Base-by-base conservation (phyloP, 2,329 filamentous ascomycete genomes). In the Aspergillus neotritici region DNA sequence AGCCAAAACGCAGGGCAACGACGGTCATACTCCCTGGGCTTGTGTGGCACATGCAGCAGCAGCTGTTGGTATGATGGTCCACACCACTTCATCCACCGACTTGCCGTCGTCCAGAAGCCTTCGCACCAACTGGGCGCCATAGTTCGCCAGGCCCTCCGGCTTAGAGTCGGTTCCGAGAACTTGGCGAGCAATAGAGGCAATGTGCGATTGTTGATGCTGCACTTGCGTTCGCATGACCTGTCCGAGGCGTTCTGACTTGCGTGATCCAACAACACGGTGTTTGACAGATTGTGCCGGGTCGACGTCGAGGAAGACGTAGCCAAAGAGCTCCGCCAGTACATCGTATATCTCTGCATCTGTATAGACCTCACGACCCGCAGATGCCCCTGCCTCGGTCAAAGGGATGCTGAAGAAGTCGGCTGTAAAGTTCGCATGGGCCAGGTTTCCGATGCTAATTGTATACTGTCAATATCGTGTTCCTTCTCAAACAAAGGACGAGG, bases 1-100 rank as follows among this genome's bases (percentile, higher is more conserved):
- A 12, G 31, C 2, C 10, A 14, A 17, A 9, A n/a, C 2, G n/a
- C 21, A 25, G 21, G 21, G 21, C 7, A 25, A 8, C 7, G 7
- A 25, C 21, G 21, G 21, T 36, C 44, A 11, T 44, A 49, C 47
- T 4, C 40, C 44, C 30, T 43, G 44, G 4, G 47, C 47, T 14
- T 47, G 47, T n/a, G 40, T 44, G 12, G 47, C 47, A 7, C 47
- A 46, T 21, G 40, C 40, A 6, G 47, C 47, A 0, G 47, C 47
- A 8, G 44, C 47, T 10, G 47, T 47, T 28, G 47, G 47, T 5
- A 49, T 41, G 17, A 47, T 47, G 9, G 40, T 47, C 40, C 47
- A 41, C 4, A 35, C 37, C 6, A 39, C 47, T 15, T 47, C 43
- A 29, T 47, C 43, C n/a, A 33, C 31, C 12, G 32, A 43, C n/a